Conservation (phyloP, 2,329 filamentous ascomycete genomes). For the Verticillium klebahnii region DNA sequence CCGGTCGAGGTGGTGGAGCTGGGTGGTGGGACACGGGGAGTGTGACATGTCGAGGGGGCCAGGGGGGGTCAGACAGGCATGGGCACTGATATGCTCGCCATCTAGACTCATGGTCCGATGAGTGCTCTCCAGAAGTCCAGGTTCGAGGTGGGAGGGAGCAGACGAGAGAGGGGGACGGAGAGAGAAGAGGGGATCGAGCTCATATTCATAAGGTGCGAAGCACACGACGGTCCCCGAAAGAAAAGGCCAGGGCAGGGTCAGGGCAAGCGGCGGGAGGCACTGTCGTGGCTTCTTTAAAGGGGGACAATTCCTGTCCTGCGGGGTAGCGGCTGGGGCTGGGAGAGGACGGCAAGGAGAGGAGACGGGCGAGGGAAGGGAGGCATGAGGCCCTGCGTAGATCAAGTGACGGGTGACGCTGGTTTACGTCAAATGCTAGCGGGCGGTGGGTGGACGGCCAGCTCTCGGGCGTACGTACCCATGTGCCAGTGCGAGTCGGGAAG, state of each 20-base stretch:
- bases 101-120: background rate
- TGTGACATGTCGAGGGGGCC: constrained; percentile 10
- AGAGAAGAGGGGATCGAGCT: background rate
- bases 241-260: background rate
- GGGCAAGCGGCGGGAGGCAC: background rate
- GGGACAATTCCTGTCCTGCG: background rate
- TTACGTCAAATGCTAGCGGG: constrained; percentile 3
- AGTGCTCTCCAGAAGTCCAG: background rate
- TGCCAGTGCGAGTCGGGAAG: background rate
- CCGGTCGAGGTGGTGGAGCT: constrained; percentile 2
- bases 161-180: background rate
- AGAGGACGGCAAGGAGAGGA: background rate
- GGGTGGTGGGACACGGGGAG: constrained; percentile 6
- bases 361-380: background rate
- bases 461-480: background rate
- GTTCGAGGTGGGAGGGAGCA: background rate
- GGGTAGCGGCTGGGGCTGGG: background rate
- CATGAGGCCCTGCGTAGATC: background rate
- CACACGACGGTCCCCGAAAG: background rate
- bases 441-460: background rate
- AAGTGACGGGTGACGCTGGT: constrained; percentile 2
- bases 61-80: constrained; percentile 5
- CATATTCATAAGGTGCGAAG: background rate
- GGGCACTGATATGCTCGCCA: constrained; percentile 14
- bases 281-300: background rate